Percentiles rank a stretch among this genome's conserved stretches.
Conservation (phyloP, 768 basidiomycete species). For the Coprinellus micaceus region DNA sequence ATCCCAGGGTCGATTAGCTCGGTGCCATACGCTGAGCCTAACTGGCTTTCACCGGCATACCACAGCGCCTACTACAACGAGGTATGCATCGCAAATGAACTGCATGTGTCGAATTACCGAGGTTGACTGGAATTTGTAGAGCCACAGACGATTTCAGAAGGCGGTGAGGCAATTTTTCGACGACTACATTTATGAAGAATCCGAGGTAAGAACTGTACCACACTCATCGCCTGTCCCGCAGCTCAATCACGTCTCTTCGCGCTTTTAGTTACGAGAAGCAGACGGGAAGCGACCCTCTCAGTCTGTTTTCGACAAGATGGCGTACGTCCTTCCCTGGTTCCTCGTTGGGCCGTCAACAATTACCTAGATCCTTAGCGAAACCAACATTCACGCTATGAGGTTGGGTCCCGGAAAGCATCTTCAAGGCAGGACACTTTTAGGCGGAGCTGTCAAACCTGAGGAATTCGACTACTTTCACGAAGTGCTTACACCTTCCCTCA, state of each 20-base stretch:
- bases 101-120: too few relatives aligned
- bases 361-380: slow-evolving; percentile 49
- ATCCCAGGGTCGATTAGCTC: slow-evolving; percentile 57
- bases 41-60: slow-evolving; percentile 70
- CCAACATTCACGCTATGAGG: slow-evolving; percentile 89
- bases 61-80: slow-evolving; percentile 73
- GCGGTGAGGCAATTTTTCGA: slow-evolving; percentile 71
- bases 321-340: slow-evolving; percentile 44
- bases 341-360: slow-evolving; percentile 23
- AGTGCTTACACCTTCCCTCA: slow-evolving; percentile 24
- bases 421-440: slow-evolving; percentile 75
- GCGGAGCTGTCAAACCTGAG: slow-evolving; percentile 77
- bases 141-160: slow-evolving; percentile 55
- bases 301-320: slow-evolving; percentile 74
- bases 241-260: slow-evolving; percentile 31
- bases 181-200: slow-evolving; percentile 56
- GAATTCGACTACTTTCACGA: slow-evolving; percentile 92
- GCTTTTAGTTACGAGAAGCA: slow-evolving; percentile 72
- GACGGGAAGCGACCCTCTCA: slow-evolving; percentile 84
- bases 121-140: too few relatives aligned
- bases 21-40: slow-evolving; percentile 88
- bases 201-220: slow-evolving; percentile 11
- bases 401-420: slow-evolving; percentile 94
- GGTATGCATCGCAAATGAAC: too few relatives aligned
- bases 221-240: slow-evolving; percentile 33